phyloP scores from a whole-genome alignment of 2,329 filamentous ascomycete genomes.

The Sarocladium kiliense region DNA sequence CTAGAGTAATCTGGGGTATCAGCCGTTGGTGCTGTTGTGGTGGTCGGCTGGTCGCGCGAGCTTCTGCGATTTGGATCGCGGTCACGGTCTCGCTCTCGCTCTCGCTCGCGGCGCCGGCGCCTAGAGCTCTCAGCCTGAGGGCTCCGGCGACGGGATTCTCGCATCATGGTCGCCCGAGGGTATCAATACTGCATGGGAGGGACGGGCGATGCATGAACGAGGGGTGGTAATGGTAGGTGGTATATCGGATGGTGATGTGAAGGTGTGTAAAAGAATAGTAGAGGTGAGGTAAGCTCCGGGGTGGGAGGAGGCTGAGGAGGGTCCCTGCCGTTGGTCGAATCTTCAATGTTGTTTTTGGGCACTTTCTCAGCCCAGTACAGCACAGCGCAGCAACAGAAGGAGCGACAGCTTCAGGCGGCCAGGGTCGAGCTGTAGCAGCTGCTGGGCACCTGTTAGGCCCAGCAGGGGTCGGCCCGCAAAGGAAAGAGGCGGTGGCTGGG shows the following conservation, averaged over 20 bases:
- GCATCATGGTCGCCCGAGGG: slow-evolving; percentile 39
- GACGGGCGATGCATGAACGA: slow-evolving; percentile 6
- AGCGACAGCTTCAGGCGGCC: background rate
- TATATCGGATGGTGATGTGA: background rate
- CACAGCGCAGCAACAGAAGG: background rate
- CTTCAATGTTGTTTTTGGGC: slow-evolving; percentile 7
- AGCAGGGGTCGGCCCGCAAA: slow-evolving; percentile 3
- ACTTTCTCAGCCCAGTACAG: background rate
- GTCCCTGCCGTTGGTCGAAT: background rate
- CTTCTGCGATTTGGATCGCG: slow-evolving; percentile 17
- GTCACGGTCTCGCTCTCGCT: slow-evolving; percentile 6
- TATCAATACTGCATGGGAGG: slow-evolving; percentile 7
- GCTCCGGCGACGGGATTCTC: slow-evolving; percentile 51
- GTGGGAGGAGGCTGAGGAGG: slow-evolving; percentile 2
- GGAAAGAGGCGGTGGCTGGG: slow-evolving; percentile 9
- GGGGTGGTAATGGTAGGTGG: background rate
- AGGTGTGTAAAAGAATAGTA: background rate
- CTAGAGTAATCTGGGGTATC: slow-evolving; percentile 1
- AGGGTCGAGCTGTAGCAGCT: background rate
- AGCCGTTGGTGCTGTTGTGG: background rate
- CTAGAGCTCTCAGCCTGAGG: slow-evolving; percentile 42
- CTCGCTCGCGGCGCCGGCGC: slow-evolving; percentile 34
- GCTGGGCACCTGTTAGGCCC: background rate
- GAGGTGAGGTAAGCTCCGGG: background rate
- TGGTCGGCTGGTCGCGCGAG: slow-evolving; percentile 20